Conservation (phyloP, 176 grass and related monocot genomes). For the Oryza meyeriana region DNA sequence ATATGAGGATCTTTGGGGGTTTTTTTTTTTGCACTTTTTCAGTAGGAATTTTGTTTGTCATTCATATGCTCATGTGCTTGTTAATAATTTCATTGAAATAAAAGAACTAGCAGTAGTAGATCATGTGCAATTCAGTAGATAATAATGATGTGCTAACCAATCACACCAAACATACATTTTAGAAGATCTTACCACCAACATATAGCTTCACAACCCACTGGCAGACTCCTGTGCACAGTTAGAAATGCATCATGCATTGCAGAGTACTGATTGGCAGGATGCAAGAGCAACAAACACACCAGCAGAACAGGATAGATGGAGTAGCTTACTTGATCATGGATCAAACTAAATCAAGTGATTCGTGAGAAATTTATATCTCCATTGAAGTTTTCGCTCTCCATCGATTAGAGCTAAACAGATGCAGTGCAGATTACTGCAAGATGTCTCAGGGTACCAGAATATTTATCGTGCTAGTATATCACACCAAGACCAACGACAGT, state of each 20-base stretch:
- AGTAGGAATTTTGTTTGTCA: neutral
- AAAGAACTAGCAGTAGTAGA: neutral
- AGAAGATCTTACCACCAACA: neutral
- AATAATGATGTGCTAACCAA: neutral
- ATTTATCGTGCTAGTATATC: neutral
- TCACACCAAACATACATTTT: no score
- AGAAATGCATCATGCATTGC: neutral
- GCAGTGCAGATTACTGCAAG: neutral
- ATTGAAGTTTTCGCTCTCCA: neutral
- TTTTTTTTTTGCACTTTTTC: neutral
- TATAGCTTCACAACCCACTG: no score
- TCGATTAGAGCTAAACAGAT: neutral
- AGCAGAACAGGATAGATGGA: neutral
- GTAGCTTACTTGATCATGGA: neutral
- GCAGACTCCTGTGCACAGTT: neutral
- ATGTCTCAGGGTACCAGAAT: neutral
- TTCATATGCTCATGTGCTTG: neutral
- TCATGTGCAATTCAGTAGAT: neutral
- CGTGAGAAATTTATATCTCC: neutral
- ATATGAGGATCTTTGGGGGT: no score
- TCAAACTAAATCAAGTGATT: neutral
- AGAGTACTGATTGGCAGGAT: neutral
- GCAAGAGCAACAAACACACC: conserved; percentile 1
- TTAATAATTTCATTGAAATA: neutral
- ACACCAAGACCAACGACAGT: neutral